Conservation (phyloP, 2,329 filamentous ascomycete genomes). For the Tolypocladium amazonense region DNA sequence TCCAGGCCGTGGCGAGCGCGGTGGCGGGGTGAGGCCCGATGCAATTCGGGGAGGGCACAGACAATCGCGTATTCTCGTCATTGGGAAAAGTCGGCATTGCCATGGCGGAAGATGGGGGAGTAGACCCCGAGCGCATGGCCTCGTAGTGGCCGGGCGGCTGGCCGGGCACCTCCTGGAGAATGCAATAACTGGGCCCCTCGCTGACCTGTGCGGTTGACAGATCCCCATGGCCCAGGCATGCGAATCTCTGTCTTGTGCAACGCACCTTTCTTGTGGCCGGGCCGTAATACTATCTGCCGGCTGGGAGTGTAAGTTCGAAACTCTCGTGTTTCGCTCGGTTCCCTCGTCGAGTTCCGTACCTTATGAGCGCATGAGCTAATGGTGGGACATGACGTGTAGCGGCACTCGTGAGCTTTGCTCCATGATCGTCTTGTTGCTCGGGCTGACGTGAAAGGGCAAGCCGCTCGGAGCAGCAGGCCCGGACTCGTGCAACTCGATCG, state of each 20-base stretch:
- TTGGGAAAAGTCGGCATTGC: background rate
- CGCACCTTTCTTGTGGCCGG: background rate
- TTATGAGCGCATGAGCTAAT: background rate
- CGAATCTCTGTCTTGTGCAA: background rate
- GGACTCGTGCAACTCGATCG: background rate
- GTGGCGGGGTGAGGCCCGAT: background rate
- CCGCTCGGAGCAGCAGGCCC: background rate
- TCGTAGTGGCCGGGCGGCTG: background rate
- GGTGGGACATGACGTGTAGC: background rate
- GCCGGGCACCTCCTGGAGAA: background rate
- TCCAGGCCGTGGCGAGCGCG: background rate
- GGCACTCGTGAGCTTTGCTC: background rate
- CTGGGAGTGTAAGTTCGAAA: background rate
- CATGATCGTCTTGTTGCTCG: background rate
- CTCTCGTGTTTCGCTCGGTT: background rate
- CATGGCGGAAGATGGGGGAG: background rate
- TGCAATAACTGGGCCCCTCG: background rate
- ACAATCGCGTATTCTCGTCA: background rate
- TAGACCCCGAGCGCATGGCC: background rate
- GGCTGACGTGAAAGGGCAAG: background rate
- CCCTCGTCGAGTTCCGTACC: background rate
- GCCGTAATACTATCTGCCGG: background rate
- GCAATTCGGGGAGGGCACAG: background rate
- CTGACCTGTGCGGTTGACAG: background rate
- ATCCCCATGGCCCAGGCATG: background rate